phyloP scores from a whole-genome alignment of 192 early-diverging fungal genomes.

The Entomortierella lignicola region DNA sequence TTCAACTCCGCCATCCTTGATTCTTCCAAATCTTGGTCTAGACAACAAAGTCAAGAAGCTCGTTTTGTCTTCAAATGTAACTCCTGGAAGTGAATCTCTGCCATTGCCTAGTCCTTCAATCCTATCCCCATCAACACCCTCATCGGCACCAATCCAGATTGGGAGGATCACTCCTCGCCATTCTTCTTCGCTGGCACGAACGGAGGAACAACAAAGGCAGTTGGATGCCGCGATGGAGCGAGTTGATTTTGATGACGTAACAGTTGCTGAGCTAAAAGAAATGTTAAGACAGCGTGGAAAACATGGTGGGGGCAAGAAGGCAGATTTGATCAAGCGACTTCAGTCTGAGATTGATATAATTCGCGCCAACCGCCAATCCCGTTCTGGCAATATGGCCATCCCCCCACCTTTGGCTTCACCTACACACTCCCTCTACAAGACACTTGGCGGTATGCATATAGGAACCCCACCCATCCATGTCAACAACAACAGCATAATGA shows the following conservation, averaged over 20 bases:
- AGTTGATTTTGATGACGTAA: slow-evolving; percentile 81
- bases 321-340: slow-evolving; percentile 70
- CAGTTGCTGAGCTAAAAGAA: slow-evolving; percentile 80
- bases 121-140: slow-evolving; percentile 24
- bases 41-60: slow-evolving; percentile 22
- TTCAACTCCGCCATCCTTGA: slow-evolving; percentile 8
- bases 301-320: slow-evolving; percentile 80
- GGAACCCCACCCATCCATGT: slow-evolving; percentile 29
- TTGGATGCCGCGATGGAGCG: slow-evolving; percentile 72
- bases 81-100: slow-evolving; percentile 17
- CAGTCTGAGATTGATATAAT: slow-evolving; percentile 71
- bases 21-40: slow-evolving; percentile 37
- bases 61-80: slow-evolving; percentile 25
- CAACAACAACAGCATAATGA: not conserved
- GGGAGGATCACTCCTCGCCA: slow-evolving; percentile 41
- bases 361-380: slow-evolving; percentile 46
- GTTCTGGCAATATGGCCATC: not conserved
- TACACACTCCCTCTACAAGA: slow-evolving; percentile 30
- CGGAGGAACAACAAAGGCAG: slow-evolving; percentile 63
- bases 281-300: slow-evolving; percentile 74
- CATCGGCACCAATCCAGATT: slow-evolving; percentile 48
- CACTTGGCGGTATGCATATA: slow-evolving; percentile 46
- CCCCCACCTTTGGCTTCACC: slow-evolving; percentile 38
- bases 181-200: slow-evolving; percentile 27
- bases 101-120: slow-evolving; percentile 39